Base-by-base conservation (phyloP, 208 protist genomes). In the Acanthamoeba royreba region DNA sequence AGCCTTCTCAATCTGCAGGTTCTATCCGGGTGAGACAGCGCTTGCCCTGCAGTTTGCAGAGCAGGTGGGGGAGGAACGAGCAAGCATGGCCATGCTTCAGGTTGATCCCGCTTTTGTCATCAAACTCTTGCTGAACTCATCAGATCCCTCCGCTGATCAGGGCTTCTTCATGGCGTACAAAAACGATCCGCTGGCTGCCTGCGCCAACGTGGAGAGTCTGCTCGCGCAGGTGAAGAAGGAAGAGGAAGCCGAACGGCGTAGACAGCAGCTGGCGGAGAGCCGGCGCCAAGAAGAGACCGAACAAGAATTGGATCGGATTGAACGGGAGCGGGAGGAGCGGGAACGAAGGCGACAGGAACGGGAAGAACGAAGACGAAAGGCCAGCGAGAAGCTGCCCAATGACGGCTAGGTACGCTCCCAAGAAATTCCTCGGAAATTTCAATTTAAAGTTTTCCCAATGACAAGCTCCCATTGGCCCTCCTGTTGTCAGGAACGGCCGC, bases 21-120 rank as follows among this genome's bases (percentile, higher is more conserved):
- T 92, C 87, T 92, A 81, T 19, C 53, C 53, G 40, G 43, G 38
- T 52, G 83, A 90, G 49, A n/a, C 40, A 28, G 49, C 9, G 28
- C 87, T 92, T 4, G 87, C 87, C 8, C 40, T 11, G 3, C 13
- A 79, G 38, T 92, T 92, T 38, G 43, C 87, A 0, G 13, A 79
- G n/a, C 25, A 31, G 8, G 58, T 92, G 35, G 87, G 61, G 35
- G 61, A 72, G 17, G 47, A 31, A 4, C n/a, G 17, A 22, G 87
- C 52, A 22, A 92, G 87, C 87, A 72, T 92, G 87, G 87, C 87
- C 42, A 92, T 72, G 87, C 42, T 92, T 2, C 87, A 90, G 81
- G 81, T 88, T 46, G 25, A 43, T 40, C n/a, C 19, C 19, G 19
- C 35, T 35, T 25, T 28, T 25, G 4, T 28, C 72, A 49, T 28